These are phyloP conservation scores for Rauvolfia tetraphylla DNA, from an alignment of 257 asterid species.

Conservation along the genomic window DNA sequence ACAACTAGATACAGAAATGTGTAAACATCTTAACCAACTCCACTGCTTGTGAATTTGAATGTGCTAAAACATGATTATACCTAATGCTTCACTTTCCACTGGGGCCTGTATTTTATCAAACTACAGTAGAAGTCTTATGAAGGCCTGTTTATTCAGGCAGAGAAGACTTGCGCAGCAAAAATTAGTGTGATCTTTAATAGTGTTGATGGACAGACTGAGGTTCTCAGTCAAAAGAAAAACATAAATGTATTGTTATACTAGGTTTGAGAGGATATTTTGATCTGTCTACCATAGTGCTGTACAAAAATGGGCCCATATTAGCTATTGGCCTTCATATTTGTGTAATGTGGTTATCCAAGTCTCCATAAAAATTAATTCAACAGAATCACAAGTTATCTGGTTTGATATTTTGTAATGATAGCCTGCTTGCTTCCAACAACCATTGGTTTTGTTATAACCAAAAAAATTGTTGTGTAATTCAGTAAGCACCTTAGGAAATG, in stretches of 20 bases:
- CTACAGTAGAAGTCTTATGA: neutral
- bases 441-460: neutral
- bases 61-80: neutral
- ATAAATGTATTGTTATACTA: neutral
- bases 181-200: neutral
- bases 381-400: neutral
- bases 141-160: neutral
- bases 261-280: neutral
- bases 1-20: neutral
- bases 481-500: neutral
- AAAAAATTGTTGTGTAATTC: neutral
- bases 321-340: neutral
- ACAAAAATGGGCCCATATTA: neutral
- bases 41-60: neutral
- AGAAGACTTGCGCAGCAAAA: neutral
- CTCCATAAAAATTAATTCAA: neutral
- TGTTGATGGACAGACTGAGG: neutral
- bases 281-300: neutral
- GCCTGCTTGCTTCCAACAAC: neutral
- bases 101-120: neutral
- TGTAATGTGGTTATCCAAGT: neutral
- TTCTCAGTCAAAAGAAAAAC: neutral
- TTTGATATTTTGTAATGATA: too few relatives aligned
- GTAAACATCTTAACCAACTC: neutral
- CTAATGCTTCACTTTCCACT: neutral